phyloP scores from a whole-genome alignment of 345 rosid species.

The Dimocarpus longan region DNA sequence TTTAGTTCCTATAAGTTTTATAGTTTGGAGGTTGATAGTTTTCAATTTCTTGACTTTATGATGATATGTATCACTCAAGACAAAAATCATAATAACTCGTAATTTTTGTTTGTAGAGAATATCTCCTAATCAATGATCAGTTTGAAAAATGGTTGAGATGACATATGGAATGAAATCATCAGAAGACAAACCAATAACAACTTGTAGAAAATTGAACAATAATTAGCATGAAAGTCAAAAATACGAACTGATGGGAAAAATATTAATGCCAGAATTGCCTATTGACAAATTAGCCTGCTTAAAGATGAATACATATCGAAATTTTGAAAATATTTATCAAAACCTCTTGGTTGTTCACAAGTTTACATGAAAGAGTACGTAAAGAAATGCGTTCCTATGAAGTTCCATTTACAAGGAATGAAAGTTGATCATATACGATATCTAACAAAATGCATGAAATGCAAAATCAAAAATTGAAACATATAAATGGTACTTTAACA shows the following conservation, averaged over 20 bases:
- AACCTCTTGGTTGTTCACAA: not conserved
- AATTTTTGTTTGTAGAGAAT: too few relatives aligned
- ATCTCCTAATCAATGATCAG: too few relatives aligned
- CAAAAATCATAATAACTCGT: too few relatives aligned
- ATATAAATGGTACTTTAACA: too few relatives aligned
- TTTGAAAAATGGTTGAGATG: not conserved
- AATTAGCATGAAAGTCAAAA: slow-evolving; percentile 6
- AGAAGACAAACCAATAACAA: not conserved
- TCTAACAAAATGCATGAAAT: too few relatives aligned
- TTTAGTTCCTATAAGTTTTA: not conserved
- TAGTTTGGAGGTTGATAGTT: too few relatives aligned
- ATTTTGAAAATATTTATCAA: not conserved
- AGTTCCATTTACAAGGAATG: not conserved
- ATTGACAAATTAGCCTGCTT: not conserved
- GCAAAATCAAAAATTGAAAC: too few relatives aligned
- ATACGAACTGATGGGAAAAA: not conserved
- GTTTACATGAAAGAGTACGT: not conserved
- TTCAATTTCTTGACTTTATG: too few relatives aligned
- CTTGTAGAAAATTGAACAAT: not conserved
- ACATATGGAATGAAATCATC: not conserved
- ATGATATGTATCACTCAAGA: too few relatives aligned
- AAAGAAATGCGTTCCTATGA: not conserved
- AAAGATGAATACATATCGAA: not conserved
- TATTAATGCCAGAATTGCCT: not conserved
- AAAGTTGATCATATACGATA: too few relatives aligned